Evolutionary conservation across 768 basidiomycete genomes (phyloP).

Genomic region (Lactarius indigo): DNA sequence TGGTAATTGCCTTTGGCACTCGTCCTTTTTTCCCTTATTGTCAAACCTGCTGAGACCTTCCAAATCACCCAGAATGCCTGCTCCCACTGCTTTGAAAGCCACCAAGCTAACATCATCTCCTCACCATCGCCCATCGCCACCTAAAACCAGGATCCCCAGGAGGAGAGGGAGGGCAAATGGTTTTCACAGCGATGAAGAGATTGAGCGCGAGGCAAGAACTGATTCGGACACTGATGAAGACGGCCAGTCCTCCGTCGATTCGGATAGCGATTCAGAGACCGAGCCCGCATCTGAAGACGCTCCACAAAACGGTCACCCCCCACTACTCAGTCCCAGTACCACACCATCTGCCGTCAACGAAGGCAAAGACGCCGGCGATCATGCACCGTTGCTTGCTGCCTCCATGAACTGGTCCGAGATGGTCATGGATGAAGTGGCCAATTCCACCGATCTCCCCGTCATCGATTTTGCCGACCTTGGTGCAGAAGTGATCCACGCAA

Average conservation of each 20-base stretch:
- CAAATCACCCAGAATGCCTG: conserved; percentile 24
- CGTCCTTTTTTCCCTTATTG: not conserved
- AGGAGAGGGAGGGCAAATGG: conserved; percentile 61
- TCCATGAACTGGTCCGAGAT: conserved; percentile 75
- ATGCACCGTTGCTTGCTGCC: conserved; percentile 52
- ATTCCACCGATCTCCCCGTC: conserved; percentile 67
- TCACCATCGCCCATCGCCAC: conserved; percentile 20
- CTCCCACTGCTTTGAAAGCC: conserved; percentile 16
- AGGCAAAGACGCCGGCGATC: conserved; percentile 17
- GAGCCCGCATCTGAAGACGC: conserved; percentile 67
- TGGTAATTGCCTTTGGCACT: not conserved
- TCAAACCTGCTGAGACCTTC: not conserved
- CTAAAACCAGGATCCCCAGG: conserved; percentile 46
- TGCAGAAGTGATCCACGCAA: conserved; percentile 29
- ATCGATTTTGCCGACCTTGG: conserved; percentile 71
- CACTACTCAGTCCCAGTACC: conserved; percentile 62
- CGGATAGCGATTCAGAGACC: conserved; percentile 66
- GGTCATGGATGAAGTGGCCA: conserved; percentile 69
- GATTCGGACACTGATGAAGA: conserved; percentile 68
- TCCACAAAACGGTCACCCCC: conserved; percentile 45
- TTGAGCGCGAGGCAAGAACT: conserved; percentile 65
- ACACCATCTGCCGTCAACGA: conserved; percentile 39
- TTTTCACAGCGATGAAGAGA: conserved; percentile 70
- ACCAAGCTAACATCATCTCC: conserved; percentile 10
- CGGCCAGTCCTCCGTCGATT: conserved; percentile 50